phyloP scores from a whole-genome alignment of 208 protist species.

The Leishmania gerbilli region DNA sequence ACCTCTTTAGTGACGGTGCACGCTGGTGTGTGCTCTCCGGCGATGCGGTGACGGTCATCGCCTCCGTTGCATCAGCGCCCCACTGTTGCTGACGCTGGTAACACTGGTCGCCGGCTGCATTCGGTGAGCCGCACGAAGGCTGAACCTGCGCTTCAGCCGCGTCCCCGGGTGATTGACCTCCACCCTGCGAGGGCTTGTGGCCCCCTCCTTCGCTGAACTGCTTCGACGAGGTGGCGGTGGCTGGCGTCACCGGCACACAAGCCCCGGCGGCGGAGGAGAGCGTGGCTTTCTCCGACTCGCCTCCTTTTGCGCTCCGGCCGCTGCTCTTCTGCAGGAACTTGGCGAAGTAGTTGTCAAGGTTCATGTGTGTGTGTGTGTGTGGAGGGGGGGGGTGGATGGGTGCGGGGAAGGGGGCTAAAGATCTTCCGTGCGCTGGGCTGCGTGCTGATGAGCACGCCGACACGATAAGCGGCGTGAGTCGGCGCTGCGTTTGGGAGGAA shows the following conservation, averaged over 20 bases:
- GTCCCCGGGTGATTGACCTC: neutral
- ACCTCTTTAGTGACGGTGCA: neutral
- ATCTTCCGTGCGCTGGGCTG: neutral
- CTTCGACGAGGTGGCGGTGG: neutral
- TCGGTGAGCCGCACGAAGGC: neutral
- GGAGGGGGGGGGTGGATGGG: neutral
- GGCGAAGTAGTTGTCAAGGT: conserved; percentile 69
- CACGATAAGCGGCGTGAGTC: neutral
- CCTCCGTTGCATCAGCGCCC: neutral
- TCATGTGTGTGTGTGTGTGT: conserved; percentile 24
- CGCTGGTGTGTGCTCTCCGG: neutral
- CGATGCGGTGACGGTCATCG: neutral
- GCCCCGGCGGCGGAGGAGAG: neutral
- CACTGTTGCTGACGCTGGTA: neutral
- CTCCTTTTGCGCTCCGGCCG: neutral
- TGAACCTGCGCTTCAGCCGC: conserved; percentile 5
- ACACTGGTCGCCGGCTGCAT: neutral
- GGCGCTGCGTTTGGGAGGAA: conserved; percentile 4
- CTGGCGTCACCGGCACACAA: conserved; percentile 1
- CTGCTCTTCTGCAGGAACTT: conserved; percentile 36
- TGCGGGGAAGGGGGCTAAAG: neutral
- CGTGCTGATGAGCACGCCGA: neutral
- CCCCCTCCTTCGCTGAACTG: neutral
- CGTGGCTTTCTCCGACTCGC: neutral
- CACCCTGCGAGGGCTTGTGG: neutral